Conservation (phyloP, 352 stramenopile genomes). For the Phytophthora tubulina region DNA sequence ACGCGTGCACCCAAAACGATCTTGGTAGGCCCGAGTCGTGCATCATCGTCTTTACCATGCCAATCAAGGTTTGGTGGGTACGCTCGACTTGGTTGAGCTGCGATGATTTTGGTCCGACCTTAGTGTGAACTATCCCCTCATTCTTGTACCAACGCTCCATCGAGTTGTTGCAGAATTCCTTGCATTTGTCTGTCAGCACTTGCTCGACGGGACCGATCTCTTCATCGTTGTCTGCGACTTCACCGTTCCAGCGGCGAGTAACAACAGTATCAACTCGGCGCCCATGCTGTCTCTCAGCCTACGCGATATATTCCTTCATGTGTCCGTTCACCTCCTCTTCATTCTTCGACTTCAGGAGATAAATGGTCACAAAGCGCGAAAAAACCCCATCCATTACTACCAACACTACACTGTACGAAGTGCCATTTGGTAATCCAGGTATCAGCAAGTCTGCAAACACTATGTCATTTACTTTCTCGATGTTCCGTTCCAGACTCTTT, state of each 20-base stretch:
- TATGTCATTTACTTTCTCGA: constrained; percentile 18
- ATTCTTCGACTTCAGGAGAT: constrained; percentile 11
- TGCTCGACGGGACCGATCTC: background rate
- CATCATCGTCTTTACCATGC: constrained; percentile 28
- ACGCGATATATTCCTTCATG: constrained; percentile 11
- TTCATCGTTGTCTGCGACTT: background rate
- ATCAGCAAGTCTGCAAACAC: constrained; percentile 27
- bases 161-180: constrained; percentile 16
- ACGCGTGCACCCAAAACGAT: constrained; percentile 15
- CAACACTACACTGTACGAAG: constrained; percentile 6
- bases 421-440: constrained; percentile 11
- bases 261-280: background rate
- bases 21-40: constrained; percentile 13
- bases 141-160: constrained; percentile 11
- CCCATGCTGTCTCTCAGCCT: background rate
- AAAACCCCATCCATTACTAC: constrained; percentile 23
- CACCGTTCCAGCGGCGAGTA: background rate
- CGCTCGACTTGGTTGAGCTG: constrained; percentile 13
- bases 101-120: constrained; percentile 5
- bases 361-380: constrained; percentile 13
- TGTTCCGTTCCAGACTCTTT: constrained; percentile 13
- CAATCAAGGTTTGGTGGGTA: constrained; percentile 16
- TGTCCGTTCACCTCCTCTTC: constrained; percentile 7
- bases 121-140: constrained; percentile 7
- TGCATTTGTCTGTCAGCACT: constrained; percentile 21